phyloP scores from a whole-genome alignment of 352 stramenopile genomes.

The Pythium chondricola region DNA sequence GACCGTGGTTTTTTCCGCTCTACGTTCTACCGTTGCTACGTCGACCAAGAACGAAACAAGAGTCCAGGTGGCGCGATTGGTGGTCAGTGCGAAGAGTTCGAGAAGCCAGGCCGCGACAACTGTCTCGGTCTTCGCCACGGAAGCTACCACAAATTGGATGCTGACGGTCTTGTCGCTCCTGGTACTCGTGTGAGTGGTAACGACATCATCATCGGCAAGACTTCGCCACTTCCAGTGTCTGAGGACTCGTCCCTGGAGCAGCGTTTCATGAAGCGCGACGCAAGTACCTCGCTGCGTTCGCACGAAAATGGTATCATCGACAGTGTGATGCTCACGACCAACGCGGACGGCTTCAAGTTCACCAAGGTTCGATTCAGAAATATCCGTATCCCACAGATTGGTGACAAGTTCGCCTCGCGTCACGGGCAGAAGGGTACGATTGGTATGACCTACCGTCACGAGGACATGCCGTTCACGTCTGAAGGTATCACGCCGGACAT shows the following conservation, averaged over 20 bases:
- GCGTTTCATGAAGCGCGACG: slow-evolving; percentile 96
- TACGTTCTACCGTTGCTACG: slow-evolving; percentile 99
- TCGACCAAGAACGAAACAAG: slow-evolving; percentile 91
- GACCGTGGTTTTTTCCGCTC: slow-evolving; percentile 99
- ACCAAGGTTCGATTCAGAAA: slow-evolving; percentile 98
- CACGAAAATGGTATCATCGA: slow-evolving; percentile 99
- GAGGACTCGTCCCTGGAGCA: slow-evolving; percentile 79
- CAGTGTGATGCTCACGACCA: slow-evolving; percentile 98
- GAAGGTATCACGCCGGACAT: slow-evolving; percentile 99
- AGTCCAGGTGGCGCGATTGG: slow-evolving; percentile 58
- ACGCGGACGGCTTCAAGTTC: slow-evolving; percentile 96
- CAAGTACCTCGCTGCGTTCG: slow-evolving; percentile 94
- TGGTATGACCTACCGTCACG: slow-evolving; percentile 99
- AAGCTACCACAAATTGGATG: slow-evolving; percentile 98
- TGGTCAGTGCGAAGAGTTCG: slow-evolving; percentile 90
- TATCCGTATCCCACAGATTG: slow-evolving; percentile 98
- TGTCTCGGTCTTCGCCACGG: slow-evolving; percentile 92
- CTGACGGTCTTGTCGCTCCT: slow-evolving; percentile 95
- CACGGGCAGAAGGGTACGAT: slow-evolving; percentile 94
- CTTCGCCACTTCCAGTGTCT: slow-evolving; percentile 82
- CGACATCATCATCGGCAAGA: slow-evolving; percentile 99
- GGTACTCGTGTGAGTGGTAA: slow-evolving; percentile 96
- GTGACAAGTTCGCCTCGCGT: slow-evolving; percentile 97
- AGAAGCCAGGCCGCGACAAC: slow-evolving; percentile 94
- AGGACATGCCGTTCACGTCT: slow-evolving; percentile 99